Percentiles rank a stretch among this genome's conserved stretches.
These are phyloP conservation scores for Arthromyces matolae DNA, from an alignment of 768 basidiomycete genomes.

Conservation along the genomic window DNA sequence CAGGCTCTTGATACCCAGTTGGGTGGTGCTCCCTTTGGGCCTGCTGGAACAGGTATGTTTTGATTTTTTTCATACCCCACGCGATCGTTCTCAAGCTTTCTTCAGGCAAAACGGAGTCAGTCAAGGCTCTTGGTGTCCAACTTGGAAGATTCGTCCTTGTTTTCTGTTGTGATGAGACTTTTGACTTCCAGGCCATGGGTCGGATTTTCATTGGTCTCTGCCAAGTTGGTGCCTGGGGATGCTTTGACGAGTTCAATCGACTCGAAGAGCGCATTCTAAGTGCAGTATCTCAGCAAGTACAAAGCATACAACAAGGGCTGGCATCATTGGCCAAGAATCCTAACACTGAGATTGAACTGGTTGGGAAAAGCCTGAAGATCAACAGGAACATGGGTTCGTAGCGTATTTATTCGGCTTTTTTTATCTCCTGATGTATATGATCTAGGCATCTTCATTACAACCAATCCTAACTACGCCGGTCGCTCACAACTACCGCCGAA, in stretches of 20 bases:
- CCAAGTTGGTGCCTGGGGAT: slow-evolving; percentile 99
- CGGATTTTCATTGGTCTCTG: slow-evolving; percentile 98
- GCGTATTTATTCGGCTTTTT: neutral
- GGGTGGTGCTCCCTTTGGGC: slow-evolving; percentile 96
- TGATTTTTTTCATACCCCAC: neutral
- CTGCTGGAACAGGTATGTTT: slow-evolving; percentile 90
- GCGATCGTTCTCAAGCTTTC: slow-evolving; percentile 3
- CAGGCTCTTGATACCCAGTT: slow-evolving; percentile 94
- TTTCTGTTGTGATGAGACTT: slow-evolving; percentile 99
- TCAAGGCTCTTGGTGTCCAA: slow-evolving; percentile 96
- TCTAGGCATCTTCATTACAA: slow-evolving; percentile 94
- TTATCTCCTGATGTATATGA: slow-evolving; percentile 3
- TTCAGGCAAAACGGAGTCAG: slow-evolving; percentile 95
- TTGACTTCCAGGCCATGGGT: slow-evolving; percentile 99
- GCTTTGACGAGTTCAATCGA: slow-evolving; percentile 97
- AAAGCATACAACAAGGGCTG: slow-evolving; percentile 95
- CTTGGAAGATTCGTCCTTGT: slow-evolving; percentile 98
- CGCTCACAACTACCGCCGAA: slow-evolving; percentile 88
- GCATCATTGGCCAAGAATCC: slow-evolving; percentile 80
- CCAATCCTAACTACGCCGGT: slow-evolving; percentile 98
- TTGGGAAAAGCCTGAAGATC: slow-evolving; percentile 90
- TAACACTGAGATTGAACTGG: slow-evolving; percentile 88
- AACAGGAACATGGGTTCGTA: slow-evolving; percentile 84
- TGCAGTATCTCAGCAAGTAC: slow-evolving; percentile 98
- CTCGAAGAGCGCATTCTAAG: slow-evolving; percentile 96